Evolutionary conservation across 371 early-diverging fungal genomes (phyloP), one percentile per base, ranked within the genome.

Genomic region (Mucor lusitanicus): DNA sequence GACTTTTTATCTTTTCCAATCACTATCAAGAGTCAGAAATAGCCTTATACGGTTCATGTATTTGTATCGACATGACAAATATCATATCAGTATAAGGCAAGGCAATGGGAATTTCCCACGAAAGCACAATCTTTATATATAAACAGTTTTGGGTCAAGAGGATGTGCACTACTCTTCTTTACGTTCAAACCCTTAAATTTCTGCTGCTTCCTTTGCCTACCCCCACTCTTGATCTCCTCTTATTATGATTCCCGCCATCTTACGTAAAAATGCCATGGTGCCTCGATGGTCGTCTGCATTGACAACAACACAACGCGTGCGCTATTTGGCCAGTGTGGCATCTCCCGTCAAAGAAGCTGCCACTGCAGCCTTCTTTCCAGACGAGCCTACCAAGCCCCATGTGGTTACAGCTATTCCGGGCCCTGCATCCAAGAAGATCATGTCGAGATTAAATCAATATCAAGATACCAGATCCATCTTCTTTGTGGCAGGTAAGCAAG

Each of bases 381-480:
- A 78, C 63, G 84, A 84, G 56, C 84, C 84, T 6, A n/a, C 42
- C 4, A 53, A 63, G 8, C 84, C 84, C 6, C 30, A 54, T 21
- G 67, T 84, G 21, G 63, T 65, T 9, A 81, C 84, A 6, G 35
- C 69, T n/a, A 70, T 84, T 13, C 84, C 84, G 3, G 84, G 84
- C 11, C 84, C 82, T 13, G 64, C 70, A 19, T 78, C 84, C 7
- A 73, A 76, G 54, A 55, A 67, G 3, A 75, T 81, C 37, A 63
- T 81, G 61, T 48, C 72, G 11, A 61, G 63, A 21, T 62, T 84
- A 44, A 66, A 78, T 37, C 53, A 80, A 44, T 79, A 77, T 61
- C 84, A 84, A 65, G 84, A 84, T 40, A 80, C 82, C 0, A 71
- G 84, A 39, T 75, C 84, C 8, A 64, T 78, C 4, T 79, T 81